Percentiles rank a stretch among this genome's conserved stretches.
These are phyloP conservation scores for Arthrobotrys sinensis DNA, from an alignment of 2,329 filamentous ascomycete genomes.

Conservation along the genomic window DNA sequence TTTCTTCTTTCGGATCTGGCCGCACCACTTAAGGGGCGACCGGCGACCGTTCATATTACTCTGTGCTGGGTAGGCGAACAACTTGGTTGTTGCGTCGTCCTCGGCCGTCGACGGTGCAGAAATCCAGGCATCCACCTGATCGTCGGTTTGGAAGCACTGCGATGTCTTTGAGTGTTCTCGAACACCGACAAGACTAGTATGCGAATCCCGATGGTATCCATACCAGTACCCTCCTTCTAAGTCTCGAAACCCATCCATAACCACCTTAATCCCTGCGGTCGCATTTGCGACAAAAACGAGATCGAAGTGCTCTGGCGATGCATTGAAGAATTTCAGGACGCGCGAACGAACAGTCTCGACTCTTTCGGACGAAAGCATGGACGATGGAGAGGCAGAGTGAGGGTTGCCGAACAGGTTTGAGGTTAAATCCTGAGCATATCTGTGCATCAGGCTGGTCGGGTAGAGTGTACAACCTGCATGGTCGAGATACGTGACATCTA, in stretches of 20 bases:
- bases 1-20: constrained; percentile 50
- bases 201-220: constrained; percentile 84
- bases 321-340: constrained; percentile 82
- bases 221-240: constrained; percentile 80
- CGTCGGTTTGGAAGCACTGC: constrained; percentile 67
- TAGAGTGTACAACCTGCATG: constrained; percentile 94
- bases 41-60: constrained; percentile 70
- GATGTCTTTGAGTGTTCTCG: constrained; percentile 69
- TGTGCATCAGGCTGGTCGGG: constrained; percentile 83
- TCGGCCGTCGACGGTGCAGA: neutral
- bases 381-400: constrained; percentile 86
- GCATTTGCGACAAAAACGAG: constrained; percentile 93
- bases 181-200: constrained; percentile 88
- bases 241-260: constrained; percentile 82
- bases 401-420: constrained; percentile 88
- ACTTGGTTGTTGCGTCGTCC: constrained; percentile 61
- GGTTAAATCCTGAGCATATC: constrained; percentile 84
- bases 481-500: constrained; percentile 86
- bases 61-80: constrained; percentile 70
- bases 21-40: constrained; percentile 66
- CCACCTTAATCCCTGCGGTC: constrained; percentile 89
- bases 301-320: constrained; percentile 85
- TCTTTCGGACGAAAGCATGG: constrained; percentile 80
- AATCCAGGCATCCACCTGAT: constrained; percentile 68
- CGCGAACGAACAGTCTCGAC: constrained; percentile 83